Base-by-base conservation (phyloP, 495 filamentous ascomycete genomes). In the Lasiosphaeria ovina region DNA sequence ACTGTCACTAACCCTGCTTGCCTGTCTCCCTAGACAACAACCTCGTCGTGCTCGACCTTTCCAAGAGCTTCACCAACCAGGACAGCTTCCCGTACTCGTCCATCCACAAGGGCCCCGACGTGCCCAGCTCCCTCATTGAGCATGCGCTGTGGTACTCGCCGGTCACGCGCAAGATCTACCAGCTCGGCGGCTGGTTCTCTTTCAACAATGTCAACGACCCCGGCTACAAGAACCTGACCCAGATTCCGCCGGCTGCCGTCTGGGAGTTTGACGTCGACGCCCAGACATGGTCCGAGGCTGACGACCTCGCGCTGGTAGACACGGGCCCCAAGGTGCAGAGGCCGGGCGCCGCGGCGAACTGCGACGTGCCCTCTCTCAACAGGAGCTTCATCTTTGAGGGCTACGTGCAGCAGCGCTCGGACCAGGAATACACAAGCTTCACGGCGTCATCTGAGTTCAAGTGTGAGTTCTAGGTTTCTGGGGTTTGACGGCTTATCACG, bases 161-260 rank as follows among this genome's bases (percentile, higher is more conserved):
- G 12, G 34, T 55, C 0, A 59, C 51, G 6, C 50, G 61, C 16
- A 59, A 59, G 51, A 50, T 63, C 9, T 63, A 63, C 42, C 61
- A 63, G 35, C 51, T 63, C 8, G 61, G 61, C 12, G 61, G 61
- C 14, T 63, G 61, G 61, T 63, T 58, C 55, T 63, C 61, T 7
- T 53, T 51, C 34, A 56, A 57, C 12, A 63, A 54, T 51, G 38
- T 44, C 42, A 51, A 59, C n/a, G 51, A 63, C 31, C 61, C 61
- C 0, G 56, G 56, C 35, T 63, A 54, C 51, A 51, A 51, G 35
- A 40, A 49, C 31, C 34, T 59, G 31, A 14, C 24, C 7, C 33
- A 10, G 12, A 59, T 63, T 17, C 61, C 61, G 6, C 50, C 51
- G 44, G n/a, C 61, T 6, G 50, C 51, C 10, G 55, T 63, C 12